These are phyloP conservation scores for Xylaria sp. DNA, from an alignment of 2,329 filamentous ascomycete genomes.

Conservation along the genomic window DNA sequence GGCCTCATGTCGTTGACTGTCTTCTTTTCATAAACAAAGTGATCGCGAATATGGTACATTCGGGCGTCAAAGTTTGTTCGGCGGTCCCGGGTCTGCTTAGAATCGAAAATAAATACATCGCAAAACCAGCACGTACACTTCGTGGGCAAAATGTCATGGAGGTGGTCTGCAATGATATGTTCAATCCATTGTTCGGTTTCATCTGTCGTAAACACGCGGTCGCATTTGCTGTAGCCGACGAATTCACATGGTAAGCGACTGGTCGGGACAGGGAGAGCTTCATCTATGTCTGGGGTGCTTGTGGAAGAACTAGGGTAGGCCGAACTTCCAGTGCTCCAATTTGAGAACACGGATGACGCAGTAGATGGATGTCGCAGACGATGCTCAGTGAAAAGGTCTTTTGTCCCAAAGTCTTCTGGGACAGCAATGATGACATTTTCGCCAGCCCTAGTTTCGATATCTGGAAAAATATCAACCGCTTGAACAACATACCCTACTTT, in stretches of 20 bases:
- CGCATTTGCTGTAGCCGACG: not conserved
- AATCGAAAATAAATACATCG: not conserved
- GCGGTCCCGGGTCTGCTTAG: not conserved
- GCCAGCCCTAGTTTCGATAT: not conserved
- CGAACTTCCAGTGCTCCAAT: no score
- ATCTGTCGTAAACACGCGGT: not conserved
- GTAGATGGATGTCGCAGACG: not conserved
- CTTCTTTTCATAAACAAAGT: not conserved
- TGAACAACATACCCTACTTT: slow-evolving; percentile 18
- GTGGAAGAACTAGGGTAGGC: no score
- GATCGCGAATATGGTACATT: slow-evolving; percentile 17
- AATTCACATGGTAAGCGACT: slow-evolving; percentile 18
- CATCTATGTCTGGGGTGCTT: no score
- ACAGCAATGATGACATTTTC: no score
- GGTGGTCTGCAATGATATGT: not conserved
- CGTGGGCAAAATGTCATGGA: not conserved
- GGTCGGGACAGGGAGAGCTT: no score
- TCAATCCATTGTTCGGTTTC: slow-evolving; percentile 9
- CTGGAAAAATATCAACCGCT: slow-evolving; percentile 18
- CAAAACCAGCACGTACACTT: slow-evolving; percentile 20
- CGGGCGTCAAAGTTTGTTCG: not conserved
- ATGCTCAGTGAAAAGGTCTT: no score
- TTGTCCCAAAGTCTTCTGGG: no score
- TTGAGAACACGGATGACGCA: no score
- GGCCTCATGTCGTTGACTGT: not conserved